Evolutionary conservation across 2,329 filamentous ascomycete species (phyloP).

Genomic region (Diplodia mutila): DNA sequence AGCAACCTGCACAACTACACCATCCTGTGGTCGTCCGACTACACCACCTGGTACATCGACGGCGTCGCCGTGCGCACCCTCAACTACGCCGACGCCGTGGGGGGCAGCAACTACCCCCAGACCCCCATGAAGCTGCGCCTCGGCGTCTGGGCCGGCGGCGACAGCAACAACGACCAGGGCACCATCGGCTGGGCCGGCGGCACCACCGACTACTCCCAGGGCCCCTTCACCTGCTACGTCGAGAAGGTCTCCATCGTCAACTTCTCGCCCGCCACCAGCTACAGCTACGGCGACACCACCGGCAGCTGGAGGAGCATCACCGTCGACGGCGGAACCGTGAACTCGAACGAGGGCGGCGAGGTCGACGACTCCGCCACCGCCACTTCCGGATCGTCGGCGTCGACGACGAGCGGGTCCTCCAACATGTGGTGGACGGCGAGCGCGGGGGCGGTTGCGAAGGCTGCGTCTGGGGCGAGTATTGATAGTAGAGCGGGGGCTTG

Average conservation of each 20-base stretch:
- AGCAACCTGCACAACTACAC: conserved; percentile 66
- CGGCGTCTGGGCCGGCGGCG: conserved; percentile 47
- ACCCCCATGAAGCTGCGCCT: conserved; percentile 64
- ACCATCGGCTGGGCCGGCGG: conserved; percentile 69
- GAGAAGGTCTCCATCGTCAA: conserved; percentile 49
- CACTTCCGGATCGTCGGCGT: neutral
- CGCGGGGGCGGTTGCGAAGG: conserved; percentile 2
- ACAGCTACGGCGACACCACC: conserved; percentile 48
- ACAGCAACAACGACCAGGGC: conserved; percentile 48
- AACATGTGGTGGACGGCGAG: conserved; percentile 27
- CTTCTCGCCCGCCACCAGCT: conserved; percentile 49
- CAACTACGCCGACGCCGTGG: conserved; percentile 54
- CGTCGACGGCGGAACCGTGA: conserved; percentile 29
- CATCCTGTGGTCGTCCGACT: conserved; percentile 65
- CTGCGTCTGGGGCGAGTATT: neutral
- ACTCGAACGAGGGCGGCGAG: conserved; percentile 26
- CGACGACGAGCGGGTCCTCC: neutral
- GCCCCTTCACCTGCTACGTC: conserved; percentile 52
- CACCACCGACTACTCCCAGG: conserved; percentile 43
- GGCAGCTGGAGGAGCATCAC: conserved; percentile 51
- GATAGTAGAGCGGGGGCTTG: neutral
- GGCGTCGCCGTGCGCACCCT: conserved; percentile 64
- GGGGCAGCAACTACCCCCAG: conserved; percentile 66
- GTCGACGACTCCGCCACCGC: neutral
- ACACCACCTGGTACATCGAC: conserved; percentile 69